Evolutionary conservation across 257 asterid species (phyloP), one percentile per base, ranked within the genome.

Genomic region (Solanum phureja): DNA sequence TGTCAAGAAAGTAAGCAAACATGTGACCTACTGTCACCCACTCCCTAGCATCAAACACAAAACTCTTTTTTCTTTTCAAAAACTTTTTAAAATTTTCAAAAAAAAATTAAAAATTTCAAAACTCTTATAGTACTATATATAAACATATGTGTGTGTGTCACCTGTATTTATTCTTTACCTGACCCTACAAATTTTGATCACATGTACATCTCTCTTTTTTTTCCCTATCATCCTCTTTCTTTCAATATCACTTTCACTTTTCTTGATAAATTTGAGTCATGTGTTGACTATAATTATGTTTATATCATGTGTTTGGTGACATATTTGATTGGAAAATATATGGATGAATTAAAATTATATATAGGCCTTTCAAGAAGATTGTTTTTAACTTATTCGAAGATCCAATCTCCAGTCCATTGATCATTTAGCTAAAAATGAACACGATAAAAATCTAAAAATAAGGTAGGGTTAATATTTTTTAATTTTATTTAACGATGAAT

Each of bases 21-120:
- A 76, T 58, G 88, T 86, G 86, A 87, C 76, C 85, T 52, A 66
- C 88, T 87, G 86, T 87, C 88, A 75, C 85, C 88, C 85, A 74
- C 69, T 46, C 83, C 83, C 68, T 68, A 44, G 69, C 88, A 86
- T 86, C 87, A 29, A 74, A 46, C 49, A 72, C 29, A 73, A 52
- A 19, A n/a, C 18, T 81, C 10, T 18, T 6, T 44, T 46, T 42
- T 79, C 24, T 37, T 42, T 31, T 37, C n/a, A 29, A 46, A 38
- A 12, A 14, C 21, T 40, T 75, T 27, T 81, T 64, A 46, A 46
- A 81, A 38, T 2, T 34, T 76, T 76, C 58, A 46, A 46, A 14
- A 46, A 46, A 14, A 49, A 49, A 1, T 5, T 40, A 29, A 44
- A 40, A 7, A 3, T 1, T 44, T 81, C 19, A 49, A 46, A 81